Evolutionary conservation across 2,329 filamentous ascomycete species (phyloP).

Genomic region (Diaporthe velutina): DNA sequence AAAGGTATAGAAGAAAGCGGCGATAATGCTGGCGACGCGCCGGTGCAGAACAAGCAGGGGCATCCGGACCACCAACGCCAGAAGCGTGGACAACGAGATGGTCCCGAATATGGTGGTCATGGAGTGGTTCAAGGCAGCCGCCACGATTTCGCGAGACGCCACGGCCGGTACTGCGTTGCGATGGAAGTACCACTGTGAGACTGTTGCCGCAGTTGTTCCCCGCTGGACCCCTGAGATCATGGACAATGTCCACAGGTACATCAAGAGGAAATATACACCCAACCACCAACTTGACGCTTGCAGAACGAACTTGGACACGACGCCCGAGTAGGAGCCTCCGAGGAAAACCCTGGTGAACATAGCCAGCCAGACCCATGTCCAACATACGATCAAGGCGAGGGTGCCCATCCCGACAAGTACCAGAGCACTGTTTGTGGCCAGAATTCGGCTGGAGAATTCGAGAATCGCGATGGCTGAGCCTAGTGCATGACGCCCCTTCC

Average conservation of each 20-base stretch:
- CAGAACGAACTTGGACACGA: conserved; percentile 78
- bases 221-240: conserved; percentile 91
- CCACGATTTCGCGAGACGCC: conserved; percentile 83
- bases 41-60: conserved; percentile 87
- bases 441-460: conserved; percentile 90
- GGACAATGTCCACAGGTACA: conserved; percentile 95
- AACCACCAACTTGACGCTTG: conserved; percentile 94
- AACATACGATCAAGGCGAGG: conserved; percentile 80
- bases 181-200: conserved; percentile 99
- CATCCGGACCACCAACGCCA: conserved; percentile 84
- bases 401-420: conserved; percentile 86
- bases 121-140: conserved; percentile 85
- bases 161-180: conserved; percentile 84
- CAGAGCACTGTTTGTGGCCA: conserved; percentile 86
- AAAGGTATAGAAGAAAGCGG: conserved; percentile 75
- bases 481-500: conserved; percentile 83
- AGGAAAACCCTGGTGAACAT: conserved; percentile 98
- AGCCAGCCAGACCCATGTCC: conserved; percentile 96
- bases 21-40: conserved; percentile 73
- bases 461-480: conserved; percentile 88
- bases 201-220: conserved; percentile 91
- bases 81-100: conserved; percentile 87
- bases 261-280: conserved; percentile 89
- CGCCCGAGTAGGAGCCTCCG: conserved; percentile 83
- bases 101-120: conserved; percentile 91